Evolutionary conservation across 75 land plant species (phyloP), one percentile per base, ranked within the genome.

Genomic region (Ceratopteris richardii): DNA sequence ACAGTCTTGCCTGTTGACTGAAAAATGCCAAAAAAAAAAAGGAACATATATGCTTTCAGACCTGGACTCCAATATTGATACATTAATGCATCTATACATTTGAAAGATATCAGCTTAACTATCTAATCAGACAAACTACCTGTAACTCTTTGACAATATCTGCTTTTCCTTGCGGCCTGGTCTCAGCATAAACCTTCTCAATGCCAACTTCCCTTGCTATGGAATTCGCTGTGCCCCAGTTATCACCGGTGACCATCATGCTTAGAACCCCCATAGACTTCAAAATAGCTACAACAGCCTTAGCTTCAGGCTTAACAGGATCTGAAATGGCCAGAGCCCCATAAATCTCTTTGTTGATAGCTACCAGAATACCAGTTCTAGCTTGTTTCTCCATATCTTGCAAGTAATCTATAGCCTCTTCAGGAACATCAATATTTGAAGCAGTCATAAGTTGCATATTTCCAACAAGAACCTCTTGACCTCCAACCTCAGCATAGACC

Each of bases 131-230:
- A 46, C 22, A 5, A 14, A 46, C 13, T 63, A 83, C 80, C 82
- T 90, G 96, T 21, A 90, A 53, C 13, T 77, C 63, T 37, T 76
- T 78, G 9, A 90, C 76, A 51, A 51, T 79, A 36, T 86, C 87
- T 13, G 91, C 91, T 61, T 78, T 78, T 21, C 68, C 79, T 16
- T 51, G 42, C 21, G 81, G 81, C 27, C 53, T 30, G 6, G 65
- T 70, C 33, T 78, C 81, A n/a, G 79, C 81, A 39, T 69, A 50
- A 57, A 68, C 65, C 31, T 40, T 33, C 1, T 75, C 68, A 42
- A 78, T 78, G n/a, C 81, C 81, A 4, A 65, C 76, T 20, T 78
- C 68, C n/a, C 39, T 68, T 16, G 81, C 81, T 1, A 78, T 70
- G 17, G 81, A 55, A 37, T 61, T 64, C 0, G 81, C 81, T 24